phyloP scores from a whole-genome alignment of 768 basidiomycete genomes.

The Amanita phalloides region DNA sequence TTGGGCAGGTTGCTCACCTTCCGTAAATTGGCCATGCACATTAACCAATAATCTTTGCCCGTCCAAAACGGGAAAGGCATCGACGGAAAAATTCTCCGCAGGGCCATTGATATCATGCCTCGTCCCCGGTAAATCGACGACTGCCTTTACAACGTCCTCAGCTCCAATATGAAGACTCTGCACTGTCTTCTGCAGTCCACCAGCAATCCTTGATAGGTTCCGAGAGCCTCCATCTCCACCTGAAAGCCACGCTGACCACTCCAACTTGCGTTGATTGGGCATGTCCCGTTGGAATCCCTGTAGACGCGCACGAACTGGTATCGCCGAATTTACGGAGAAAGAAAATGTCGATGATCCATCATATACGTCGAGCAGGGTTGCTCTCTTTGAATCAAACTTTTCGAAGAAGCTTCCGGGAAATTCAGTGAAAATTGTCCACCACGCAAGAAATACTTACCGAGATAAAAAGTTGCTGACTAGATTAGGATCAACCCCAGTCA shows the following conservation, averaged over 20 bases:
- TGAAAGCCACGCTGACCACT: constrained; percentile 64
- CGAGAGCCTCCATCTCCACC: constrained; percentile 53
- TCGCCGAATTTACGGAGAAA: constrained; percentile 73
- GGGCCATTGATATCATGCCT: constrained; percentile 74
- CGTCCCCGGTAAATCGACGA: constrained; percentile 62
- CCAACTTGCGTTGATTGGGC: constrained; percentile 77
- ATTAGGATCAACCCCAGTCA: constrained; percentile 60
- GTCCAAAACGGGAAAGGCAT: constrained; percentile 69
- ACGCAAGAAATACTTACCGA: constrained; percentile 35
- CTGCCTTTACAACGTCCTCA: constrained; percentile 48
- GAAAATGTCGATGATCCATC: constrained; percentile 87
- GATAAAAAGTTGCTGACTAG: constrained; percentile 71
- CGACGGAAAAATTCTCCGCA: constrained; percentile 77
- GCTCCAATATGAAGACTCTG: constrained; percentile 64
- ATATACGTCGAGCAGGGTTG: constrained; percentile 61
- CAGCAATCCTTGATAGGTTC: constrained; percentile 61
- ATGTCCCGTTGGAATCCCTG: constrained; percentile 58
- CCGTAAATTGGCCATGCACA: constrained; percentile 85
- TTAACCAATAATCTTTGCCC: constrained; percentile 58
- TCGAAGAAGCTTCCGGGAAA: constrained; percentile 61
- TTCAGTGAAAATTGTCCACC: constrained; percentile 7
- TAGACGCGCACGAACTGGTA: constrained; percentile 68
- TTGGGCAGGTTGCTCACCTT: constrained; percentile 44
- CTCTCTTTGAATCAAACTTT: constrained; percentile 69
- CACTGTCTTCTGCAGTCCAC: constrained; percentile 50